Conservation (phyloP, 306 rosid species). For the Gleditsia sinensis region DNA sequence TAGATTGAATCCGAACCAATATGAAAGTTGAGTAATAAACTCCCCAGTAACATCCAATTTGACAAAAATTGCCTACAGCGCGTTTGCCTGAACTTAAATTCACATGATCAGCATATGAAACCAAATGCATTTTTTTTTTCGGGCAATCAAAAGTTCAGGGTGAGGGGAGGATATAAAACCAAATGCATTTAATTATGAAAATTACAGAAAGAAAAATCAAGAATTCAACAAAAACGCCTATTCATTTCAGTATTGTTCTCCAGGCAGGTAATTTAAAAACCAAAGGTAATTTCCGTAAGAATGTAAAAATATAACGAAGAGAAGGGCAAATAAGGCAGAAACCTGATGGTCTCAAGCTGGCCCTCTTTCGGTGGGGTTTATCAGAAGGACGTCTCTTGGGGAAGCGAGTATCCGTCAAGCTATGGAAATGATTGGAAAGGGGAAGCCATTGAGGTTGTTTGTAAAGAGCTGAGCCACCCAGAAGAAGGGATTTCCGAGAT, state of each 20-base stretch:
- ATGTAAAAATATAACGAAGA: neutral
- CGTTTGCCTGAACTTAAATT: neutral
- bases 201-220: neutral
- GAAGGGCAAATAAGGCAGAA: neutral
- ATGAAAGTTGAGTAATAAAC: neutral
- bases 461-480: constrained; percentile 18
- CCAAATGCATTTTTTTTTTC: neutral
- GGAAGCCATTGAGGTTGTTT: constrained; percentile 50
- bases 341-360: constrained; percentile 79
- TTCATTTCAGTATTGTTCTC: neutral
- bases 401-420: constrained; percentile 80
- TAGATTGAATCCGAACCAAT: neutral
- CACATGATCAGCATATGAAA: neutral
- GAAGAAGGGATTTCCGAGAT: constrained; percentile 23
- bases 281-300: neutral
- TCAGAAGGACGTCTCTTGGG: constrained; percentile 78
- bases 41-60: neutral
- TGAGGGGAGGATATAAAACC: no score
- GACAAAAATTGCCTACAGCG: neutral
- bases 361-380: constrained; percentile 77
- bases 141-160: no score
- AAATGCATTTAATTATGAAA: neutral
- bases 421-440: constrained; percentile 53
- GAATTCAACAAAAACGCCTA: neutral
- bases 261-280: neutral